Conservation (phyloP, 1,139 yeast species). For the Blastobotrys serpentis region DNA sequence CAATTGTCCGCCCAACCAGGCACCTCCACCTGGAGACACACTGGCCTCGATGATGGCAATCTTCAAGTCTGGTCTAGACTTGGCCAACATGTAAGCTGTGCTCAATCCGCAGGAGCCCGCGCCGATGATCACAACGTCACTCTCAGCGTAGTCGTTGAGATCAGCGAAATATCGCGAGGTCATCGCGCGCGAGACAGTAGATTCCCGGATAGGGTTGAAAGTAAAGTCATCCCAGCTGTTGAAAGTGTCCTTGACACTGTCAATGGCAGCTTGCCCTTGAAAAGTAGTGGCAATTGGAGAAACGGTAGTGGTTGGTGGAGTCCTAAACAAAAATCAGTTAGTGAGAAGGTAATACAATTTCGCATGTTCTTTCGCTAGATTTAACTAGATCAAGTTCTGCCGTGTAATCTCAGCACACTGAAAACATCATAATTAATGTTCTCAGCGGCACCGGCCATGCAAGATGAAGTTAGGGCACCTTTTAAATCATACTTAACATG, state of each 20-base stretch:
- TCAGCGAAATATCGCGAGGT: slow-evolving; percentile 72
- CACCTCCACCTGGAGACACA: slow-evolving; percentile 80
- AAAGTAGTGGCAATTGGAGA: slow-evolving; percentile 12
- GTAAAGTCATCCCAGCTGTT: slow-evolving; percentile 67
- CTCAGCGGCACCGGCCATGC: slow-evolving; percentile 34
- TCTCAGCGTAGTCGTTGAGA: slow-evolving; percentile 70
- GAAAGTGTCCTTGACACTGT: slow-evolving; percentile 7
- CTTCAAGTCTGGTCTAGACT: slow-evolving; percentile 72
- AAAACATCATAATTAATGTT: not conserved
- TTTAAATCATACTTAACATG: not conserved
- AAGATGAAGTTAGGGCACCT: slow-evolving; percentile 5
- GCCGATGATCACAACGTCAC: slow-evolving; percentile 73
- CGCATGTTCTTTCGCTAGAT: slow-evolving; percentile 39
- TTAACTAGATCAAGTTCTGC: slow-evolving; percentile 39
- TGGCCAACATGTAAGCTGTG: slow-evolving; percentile 71
- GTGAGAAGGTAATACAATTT: slow-evolving; percentile 15
- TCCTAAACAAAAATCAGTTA: slow-evolving; percentile 13
- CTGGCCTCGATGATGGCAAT: slow-evolving; percentile 73
- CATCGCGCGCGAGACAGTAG: slow-evolving; percentile 83
- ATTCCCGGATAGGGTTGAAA: slow-evolving; percentile 73
- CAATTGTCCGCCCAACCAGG: slow-evolving; percentile 79
- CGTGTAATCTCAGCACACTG: slow-evolving; percentile 38
- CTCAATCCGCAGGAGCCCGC: slow-evolving; percentile 79
- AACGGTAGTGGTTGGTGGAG: slow-evolving; percentile 19
- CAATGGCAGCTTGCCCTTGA: slow-evolving; percentile 6